phyloP scores from a whole-genome alignment of 2,329 filamentous ascomycete genomes.

The Zalaria obscura region DNA sequence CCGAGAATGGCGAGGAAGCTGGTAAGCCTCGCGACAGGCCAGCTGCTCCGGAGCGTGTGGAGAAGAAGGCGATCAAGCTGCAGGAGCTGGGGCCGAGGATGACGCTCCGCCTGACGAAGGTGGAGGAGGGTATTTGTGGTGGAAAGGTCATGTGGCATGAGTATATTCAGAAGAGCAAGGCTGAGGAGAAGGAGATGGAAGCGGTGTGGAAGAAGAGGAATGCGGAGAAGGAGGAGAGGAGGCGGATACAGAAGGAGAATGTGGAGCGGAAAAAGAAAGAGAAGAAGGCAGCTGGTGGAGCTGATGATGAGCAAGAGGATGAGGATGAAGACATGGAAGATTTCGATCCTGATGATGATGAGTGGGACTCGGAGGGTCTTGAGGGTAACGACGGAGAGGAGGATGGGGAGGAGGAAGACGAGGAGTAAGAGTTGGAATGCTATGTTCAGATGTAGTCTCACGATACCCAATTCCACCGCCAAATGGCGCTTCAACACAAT shows the following conservation, averaged over 20 bases:
- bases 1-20: constrained; percentile 11
- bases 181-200: constrained; percentile 66
- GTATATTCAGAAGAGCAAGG: constrained; percentile 70
- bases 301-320: constrained; percentile 29
- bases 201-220: constrained; percentile 65
- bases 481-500: too few species aligned
- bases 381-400: constrained; percentile 34
- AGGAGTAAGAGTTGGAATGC: constrained; percentile 1
- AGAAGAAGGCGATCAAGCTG: constrained; percentile 79
- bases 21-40: constrained; percentile 8
- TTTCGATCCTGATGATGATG: constrained; percentile 30
- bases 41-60: constrained; percentile 35
- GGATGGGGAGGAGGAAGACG: constrained; percentile 13
- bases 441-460: neutral
- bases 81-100: constrained; percentile 86
- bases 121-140: constrained; percentile 82
- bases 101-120: constrained; percentile 80
- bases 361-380: constrained; percentile 38
- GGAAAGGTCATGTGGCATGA: constrained; percentile 98
- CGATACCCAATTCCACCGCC: too few species aligned
- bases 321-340: constrained; percentile 21
- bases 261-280: constrained; percentile 71
- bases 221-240: constrained; percentile 69
- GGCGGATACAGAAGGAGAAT: constrained; percentile 75
- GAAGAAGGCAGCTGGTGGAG: constrained; percentile 33